Conservation (phyloP, 2,329 filamentous ascomycete species). For the Clonostachys rosea region DNA sequence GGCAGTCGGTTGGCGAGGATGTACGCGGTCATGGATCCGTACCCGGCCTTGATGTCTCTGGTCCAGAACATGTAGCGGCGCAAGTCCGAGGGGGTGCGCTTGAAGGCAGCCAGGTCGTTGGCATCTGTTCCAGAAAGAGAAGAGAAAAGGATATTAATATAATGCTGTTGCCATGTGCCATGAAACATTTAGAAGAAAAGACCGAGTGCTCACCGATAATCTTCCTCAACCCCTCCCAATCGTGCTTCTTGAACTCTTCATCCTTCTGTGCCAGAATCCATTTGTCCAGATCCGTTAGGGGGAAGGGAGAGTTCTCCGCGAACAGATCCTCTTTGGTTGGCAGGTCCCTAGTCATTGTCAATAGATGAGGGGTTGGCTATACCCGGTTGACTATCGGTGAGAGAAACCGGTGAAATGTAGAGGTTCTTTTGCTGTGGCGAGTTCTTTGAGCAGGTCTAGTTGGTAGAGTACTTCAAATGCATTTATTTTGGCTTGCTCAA, state of each 20-base stretch:
- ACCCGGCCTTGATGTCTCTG: conserved; percentile 60
- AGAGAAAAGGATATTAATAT: neutral
- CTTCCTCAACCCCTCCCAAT: conserved; percentile 68
- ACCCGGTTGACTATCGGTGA: too few species aligned
- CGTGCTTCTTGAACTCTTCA: conserved; percentile 63
- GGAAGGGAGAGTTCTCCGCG: conserved; percentile 44
- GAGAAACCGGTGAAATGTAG: too few species aligned
- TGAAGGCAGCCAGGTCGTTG: conserved; percentile 68
- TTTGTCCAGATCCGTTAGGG: conserved; percentile 54
- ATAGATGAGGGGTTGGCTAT: too few species aligned
- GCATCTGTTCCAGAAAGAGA: conserved; percentile 23
- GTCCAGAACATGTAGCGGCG: conserved; percentile 77
- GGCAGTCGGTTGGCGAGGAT: conserved; percentile 69
- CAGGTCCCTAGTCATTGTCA: too few species aligned
- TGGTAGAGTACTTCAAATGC: too few species aligned
- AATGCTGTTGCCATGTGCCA: neutral
- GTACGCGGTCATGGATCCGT: conserved; percentile 78
- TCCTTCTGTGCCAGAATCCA: conserved; percentile 61
- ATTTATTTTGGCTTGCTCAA: too few species aligned
- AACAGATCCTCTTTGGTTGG: too few species aligned
- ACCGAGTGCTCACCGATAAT: conserved; percentile 52
- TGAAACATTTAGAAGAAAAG: neutral
- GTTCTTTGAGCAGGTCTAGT: too few species aligned
- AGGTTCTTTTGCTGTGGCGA: too few species aligned
- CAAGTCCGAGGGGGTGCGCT: conserved; percentile 76